These are phyloP conservation scores for Trypanosoma rangeli DNA, from an alignment of 208 protist genomes.

Conservation along the genomic window DNA sequence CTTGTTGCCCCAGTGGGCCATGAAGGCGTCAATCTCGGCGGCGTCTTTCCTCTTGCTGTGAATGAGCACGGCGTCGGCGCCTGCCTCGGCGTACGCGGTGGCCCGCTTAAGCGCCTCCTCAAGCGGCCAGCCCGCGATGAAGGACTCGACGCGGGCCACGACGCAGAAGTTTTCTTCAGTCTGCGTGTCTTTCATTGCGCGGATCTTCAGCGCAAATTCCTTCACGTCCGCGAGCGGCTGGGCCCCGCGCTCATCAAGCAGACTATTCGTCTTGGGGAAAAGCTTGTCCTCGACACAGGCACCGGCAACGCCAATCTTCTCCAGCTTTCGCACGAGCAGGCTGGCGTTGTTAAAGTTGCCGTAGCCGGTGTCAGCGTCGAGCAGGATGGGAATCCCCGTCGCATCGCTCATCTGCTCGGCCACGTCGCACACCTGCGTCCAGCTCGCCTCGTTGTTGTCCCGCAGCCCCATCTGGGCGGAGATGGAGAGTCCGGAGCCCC, in stretches of 20 bases:
- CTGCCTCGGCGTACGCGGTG: conserved; percentile 60
- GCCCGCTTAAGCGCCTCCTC: conserved; percentile 72
- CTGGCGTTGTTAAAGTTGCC: conserved; percentile 82
- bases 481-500: conserved; percentile 74
- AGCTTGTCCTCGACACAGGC: conserved; percentile 85
- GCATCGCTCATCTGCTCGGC: conserved; percentile 73
- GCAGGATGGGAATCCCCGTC: conserved; percentile 68
- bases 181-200: conserved; percentile 75
- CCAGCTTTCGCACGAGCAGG: conserved; percentile 63
- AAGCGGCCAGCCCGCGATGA: conserved; percentile 83
- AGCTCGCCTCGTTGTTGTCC: conserved; percentile 77
- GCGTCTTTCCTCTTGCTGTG: conserved; percentile 71
- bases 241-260: conserved; percentile 37
- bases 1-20: conserved; percentile 57
- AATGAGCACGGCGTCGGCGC: conserved; percentile 75
- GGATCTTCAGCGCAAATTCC: conserved; percentile 75
- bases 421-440: conserved; percentile 60
- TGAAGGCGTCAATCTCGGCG: conserved; percentile 66
- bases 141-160: conserved; percentile 75
- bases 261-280: conserved; percentile 81
- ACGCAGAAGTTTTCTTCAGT: conserved; percentile 63
- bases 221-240: conserved; percentile 76
- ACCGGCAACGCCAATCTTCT: conserved; percentile 67
- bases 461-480: conserved; percentile 63
- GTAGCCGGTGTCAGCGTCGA: conserved; percentile 84